phyloP scores from a whole-genome alignment of 1,139 yeast genomes.

The Debaryomyces robertsiae region DNA sequence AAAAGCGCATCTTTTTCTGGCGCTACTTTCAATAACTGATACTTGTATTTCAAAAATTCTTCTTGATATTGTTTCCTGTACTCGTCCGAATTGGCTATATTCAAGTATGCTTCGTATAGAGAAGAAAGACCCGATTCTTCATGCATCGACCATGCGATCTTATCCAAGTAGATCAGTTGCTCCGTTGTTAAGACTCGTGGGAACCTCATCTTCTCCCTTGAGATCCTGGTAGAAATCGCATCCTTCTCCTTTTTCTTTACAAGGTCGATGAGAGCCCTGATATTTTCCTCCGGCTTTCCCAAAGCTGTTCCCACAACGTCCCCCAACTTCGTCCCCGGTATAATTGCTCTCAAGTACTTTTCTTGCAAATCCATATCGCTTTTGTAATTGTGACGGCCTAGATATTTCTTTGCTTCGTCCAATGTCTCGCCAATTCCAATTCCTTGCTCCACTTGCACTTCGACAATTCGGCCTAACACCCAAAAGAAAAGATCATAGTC shows the following conservation, averaged over 20 bases:
- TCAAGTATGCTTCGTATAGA: slow-evolving; percentile 59
- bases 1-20: slow-evolving; percentile 41
- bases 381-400: slow-evolving; percentile 37
- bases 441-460: slow-evolving; percentile 31
- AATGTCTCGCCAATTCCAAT: slow-evolving; percentile 48
- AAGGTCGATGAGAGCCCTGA: slow-evolving; percentile 52
- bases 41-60: slow-evolving; percentile 56
- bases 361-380: slow-evolving; percentile 38
- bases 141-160: slow-evolving; percentile 53
- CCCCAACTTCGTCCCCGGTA: slow-evolving; percentile 67
- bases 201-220: slow-evolving; percentile 43
- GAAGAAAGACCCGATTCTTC: slow-evolving; percentile 51
- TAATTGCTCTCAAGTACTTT: slow-evolving; percentile 50
- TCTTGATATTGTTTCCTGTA: slow-evolving; percentile 63
- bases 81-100: slow-evolving; percentile 63
- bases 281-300: slow-evolving; percentile 53
- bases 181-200: slow-evolving; percentile 37
- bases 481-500: slow-evolving; percentile 52
- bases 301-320: slow-evolving; percentile 53
- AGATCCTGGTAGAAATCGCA: slow-evolving; percentile 27
- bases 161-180: slow-evolving; percentile 37
- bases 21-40: slow-evolving; percentile 50
- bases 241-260: slow-evolving; percentile 44
- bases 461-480: slow-evolving; percentile 32
- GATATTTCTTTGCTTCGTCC: slow-evolving; percentile 48